Evolutionary conservation across 148 eudicot genomes (phyloP).

Genomic region (Linanthus parryae): DNA sequence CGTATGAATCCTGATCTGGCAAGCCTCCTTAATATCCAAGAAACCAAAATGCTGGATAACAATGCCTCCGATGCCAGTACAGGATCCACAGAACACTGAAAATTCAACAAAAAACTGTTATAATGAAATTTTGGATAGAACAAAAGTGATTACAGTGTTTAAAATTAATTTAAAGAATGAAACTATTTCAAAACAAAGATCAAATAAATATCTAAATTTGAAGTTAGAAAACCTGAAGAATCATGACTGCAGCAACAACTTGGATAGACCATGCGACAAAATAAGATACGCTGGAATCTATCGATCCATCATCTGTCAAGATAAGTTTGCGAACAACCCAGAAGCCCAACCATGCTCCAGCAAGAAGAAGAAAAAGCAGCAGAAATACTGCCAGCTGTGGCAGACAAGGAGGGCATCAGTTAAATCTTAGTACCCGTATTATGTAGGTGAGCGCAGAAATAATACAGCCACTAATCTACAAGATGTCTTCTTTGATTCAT

Average conservation of each 20-base stretch:
- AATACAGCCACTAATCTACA: too few relatives aligned
- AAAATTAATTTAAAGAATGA: too few relatives aligned
- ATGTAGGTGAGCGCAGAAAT: too few relatives aligned
- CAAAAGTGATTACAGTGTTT: not conserved
- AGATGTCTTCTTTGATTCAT: too few relatives aligned
- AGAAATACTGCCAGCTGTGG: constrained; percentile 69
- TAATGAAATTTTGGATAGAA: not conserved
- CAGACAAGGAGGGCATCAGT: constrained; percentile 12
- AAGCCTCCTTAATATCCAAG: constrained; percentile 36
- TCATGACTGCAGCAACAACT: constrained; percentile 58
- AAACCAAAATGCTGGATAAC: constrained; percentile 41
- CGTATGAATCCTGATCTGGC: constrained; percentile 32
- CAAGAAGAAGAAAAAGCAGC: constrained; percentile 51
- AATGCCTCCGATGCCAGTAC: constrained; percentile 60
- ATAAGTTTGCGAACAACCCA: constrained; percentile 88
- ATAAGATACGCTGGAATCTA: constrained; percentile 54
- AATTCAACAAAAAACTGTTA: constrained; percentile 19
- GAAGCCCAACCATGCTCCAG: constrained; percentile 97
- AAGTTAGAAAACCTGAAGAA: constrained; percentile 59
- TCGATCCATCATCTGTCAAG: constrained; percentile 67
- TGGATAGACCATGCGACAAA: constrained; percentile 89
- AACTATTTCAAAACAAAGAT: not conserved
- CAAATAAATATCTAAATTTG: not conserved
- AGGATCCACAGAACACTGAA: constrained; percentile 80
- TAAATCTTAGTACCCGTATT: constrained; percentile 1